Evolutionary conservation across 768 basidiomycete species (phyloP), one percentile per base, ranked within the genome.

Genomic region (Strobilomyces confusus): DNA sequence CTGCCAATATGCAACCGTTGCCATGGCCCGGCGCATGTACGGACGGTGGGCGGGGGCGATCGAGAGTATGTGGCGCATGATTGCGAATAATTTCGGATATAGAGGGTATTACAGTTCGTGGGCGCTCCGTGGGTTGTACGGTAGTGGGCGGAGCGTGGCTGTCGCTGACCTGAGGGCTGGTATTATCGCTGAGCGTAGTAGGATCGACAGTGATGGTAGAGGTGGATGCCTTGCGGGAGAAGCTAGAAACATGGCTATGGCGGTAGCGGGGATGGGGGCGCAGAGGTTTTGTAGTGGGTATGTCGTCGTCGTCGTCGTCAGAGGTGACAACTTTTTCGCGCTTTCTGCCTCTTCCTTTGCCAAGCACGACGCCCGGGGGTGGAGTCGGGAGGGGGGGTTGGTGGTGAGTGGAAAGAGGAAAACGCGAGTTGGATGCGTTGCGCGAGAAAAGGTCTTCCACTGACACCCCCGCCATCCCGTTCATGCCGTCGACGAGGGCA

Each of bases 401-500:
- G 62, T 91, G 86, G 58, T 85, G 82, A 43, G 76, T 75, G 9
- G 78, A 73, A 58, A 83, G 82, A 20, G 73, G 77, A 62, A 82
- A 81, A 55, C 82, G 77, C 44, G 78, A 77, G 62, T 67, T 73
- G 29, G 80, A 76, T 14, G 76, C 58, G 48, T 73, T 70, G 41
- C 60, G 73, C 48, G 62, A 74, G 57, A 80, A 74, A 49, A 82
- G 68, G 57, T 83, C 77, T 51, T 88, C 84, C 41, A 77, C 80
- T 33, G 70, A 75, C 26, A 67, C 67, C 25, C 86, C 86, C 61
- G 91, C 91, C 87, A 93, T 86, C 12, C 86, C 87, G 63, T 92
- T 93, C 91, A 93, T 92, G 9, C 87, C 88, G 58, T 92, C 90
- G 8, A 93, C 91, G 49, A 93, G 70, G 13, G 91, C 91, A 65